Conservation (phyloP, 2,329 filamentous ascomycete species). For the Paramyrothecium roridum region DNA sequence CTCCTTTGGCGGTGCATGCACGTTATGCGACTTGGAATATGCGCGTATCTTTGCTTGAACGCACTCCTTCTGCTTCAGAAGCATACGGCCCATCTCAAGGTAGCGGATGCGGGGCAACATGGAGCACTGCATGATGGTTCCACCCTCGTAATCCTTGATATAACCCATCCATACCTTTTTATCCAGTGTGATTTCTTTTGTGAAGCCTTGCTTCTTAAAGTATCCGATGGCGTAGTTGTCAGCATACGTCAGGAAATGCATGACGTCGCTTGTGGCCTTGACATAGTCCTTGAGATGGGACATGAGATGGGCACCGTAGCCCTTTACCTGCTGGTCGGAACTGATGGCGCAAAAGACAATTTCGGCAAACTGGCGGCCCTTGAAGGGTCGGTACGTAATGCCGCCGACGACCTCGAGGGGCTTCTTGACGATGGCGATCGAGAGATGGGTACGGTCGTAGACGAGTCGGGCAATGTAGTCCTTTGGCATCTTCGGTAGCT, state of each 20-base stretch:
- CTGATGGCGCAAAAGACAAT: slow-evolving; percentile 99
- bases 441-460: slow-evolving; percentile 93
- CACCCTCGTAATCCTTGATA: slow-evolving; percentile 98
- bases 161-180: slow-evolving; percentile 97
- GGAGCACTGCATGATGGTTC: slow-evolving; percentile 98
- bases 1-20: slow-evolving; percentile 80
- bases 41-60: slow-evolving; percentile 93
- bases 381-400: slow-evolving; percentile 95
- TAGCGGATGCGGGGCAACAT: slow-evolving; percentile 96
- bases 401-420: slow-evolving; percentile 94
- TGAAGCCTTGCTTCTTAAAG: slow-evolving; percentile 99
- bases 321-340: slow-evolving; percentile 97
- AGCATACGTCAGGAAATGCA: slow-evolving; percentile 98
- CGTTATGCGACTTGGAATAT: slow-evolving; percentile 81
- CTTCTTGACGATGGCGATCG: slow-evolving; percentile 96
- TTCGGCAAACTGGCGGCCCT: slow-evolving; percentile 87
- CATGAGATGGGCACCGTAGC: slow-evolving; percentile 97
- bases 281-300: slow-evolving; percentile 97
- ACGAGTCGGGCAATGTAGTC: slow-evolving; percentile 97
- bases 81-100: slow-evolving; percentile 87
- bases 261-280: slow-evolving; percentile 92
- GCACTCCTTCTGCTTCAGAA: slow-evolving; percentile 94
- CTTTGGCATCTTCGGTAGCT: slow-evolving; percentile 98
- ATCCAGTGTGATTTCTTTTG: slow-evolving; percentile 94
- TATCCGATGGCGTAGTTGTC: slow-evolving; percentile 99